Evolutionary conservation across 2,329 filamentous ascomycete species (phyloP).

Genomic region (Cladosporium sp.): DNA sequence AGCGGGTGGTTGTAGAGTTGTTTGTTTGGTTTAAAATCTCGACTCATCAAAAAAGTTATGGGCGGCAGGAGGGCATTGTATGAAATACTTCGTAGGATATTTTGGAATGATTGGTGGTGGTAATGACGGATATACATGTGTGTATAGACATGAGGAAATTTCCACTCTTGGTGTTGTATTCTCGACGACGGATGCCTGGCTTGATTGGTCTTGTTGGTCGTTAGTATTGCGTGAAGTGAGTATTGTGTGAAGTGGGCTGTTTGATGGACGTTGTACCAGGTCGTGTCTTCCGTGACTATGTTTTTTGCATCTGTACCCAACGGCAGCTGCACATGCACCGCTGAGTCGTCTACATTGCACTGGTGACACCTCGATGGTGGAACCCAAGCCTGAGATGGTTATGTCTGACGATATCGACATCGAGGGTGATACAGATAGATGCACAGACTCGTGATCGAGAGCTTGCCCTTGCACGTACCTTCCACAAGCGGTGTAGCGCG

Average conservation of each 20-base stretch:
- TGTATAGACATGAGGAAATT: not conserved
- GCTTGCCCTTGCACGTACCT: not conserved
- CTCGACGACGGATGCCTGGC: too few species aligned
- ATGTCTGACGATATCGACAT: not conserved
- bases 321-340: not conserved
- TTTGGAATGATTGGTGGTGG: not conserved
- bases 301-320: not conserved
- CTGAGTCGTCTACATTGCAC: not conserved
- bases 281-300: not conserved
- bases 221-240: too few species aligned
- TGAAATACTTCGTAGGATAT: not conserved
- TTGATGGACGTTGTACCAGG: too few species aligned
- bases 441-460: not conserved
- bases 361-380: not conserved
- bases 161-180: not conserved
- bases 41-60: not conserved
- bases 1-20: not conserved
- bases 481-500: conserved; percentile 1
- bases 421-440: not conserved
- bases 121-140: not conserved
- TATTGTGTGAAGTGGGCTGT: too few species aligned
- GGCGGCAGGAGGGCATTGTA: not conserved
- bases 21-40: not conserved
- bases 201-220: too few species aligned
- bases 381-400: not conserved